A percentile compares a stretch with the other conserved stretches of the same genome.
Evolutionary conservation across 208 protist genomes (phyloP).

Genomic region (Trypanosoma rangeli): DNA sequence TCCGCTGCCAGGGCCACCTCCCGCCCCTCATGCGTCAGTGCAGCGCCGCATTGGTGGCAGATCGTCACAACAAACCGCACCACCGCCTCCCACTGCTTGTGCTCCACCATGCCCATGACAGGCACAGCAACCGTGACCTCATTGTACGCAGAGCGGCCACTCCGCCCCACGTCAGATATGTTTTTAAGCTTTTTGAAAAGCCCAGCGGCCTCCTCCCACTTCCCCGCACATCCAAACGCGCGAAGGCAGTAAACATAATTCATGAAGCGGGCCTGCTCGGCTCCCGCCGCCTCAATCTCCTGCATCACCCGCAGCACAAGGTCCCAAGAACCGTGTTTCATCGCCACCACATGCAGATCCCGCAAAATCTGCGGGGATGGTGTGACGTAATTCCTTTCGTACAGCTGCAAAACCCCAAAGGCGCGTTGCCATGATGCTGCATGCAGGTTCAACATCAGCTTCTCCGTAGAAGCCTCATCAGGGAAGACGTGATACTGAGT

Average conservation of each 20-base stretch:
- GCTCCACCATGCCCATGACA: conserved; percentile 66
- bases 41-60: conserved; percentile 4
- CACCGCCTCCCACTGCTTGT: conserved; percentile 34
- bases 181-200: conserved; percentile 24
- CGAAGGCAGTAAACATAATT: conserved; percentile 79
- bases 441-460: conserved; percentile 63
- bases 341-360: conserved; percentile 67
- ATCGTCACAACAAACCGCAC: conserved; percentile 31
- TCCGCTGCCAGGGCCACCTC: conserved; percentile 20
- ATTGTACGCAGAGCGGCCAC: conserved; percentile 45
- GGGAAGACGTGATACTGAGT: conserved; percentile 29
- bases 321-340: conserved; percentile 68
- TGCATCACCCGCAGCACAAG: conserved; percentile 48
- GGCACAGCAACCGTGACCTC: conserved; percentile 65
- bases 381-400: conserved; percentile 27
- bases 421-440: conserved; percentile 67
- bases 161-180: neutral
- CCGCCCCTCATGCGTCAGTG: conserved; percentile 23
- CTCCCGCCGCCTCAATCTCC: conserved; percentile 31
- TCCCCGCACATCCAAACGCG: conserved; percentile 49
- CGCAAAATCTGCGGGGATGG: conserved; percentile 37
- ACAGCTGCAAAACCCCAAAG: conserved; percentile 55
- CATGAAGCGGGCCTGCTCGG: conserved; percentile 55
- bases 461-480: conserved; percentile 47
- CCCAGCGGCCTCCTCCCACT: conserved; percentile 24